Percentiles rank a stretch among this genome's conserved stretches.
Evolutionary conservation across 331 rosid species (phyloP).

Genomic region (Dryas integrifolia): DNA sequence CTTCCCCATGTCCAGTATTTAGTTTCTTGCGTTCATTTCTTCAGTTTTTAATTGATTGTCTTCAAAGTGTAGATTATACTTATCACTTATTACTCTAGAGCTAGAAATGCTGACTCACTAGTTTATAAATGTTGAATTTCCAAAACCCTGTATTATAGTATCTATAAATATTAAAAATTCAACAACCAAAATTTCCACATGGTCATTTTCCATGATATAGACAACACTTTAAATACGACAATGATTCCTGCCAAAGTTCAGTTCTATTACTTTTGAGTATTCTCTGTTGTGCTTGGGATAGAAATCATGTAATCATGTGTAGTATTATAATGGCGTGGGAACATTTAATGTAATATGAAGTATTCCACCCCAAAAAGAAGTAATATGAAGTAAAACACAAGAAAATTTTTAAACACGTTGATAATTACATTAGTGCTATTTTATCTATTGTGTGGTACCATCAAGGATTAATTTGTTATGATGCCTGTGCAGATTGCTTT

Average conservation of each 20-base stretch:
- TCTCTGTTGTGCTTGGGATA: not conserved
- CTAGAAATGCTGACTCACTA: not conserved
- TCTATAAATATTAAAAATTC: not conserved
- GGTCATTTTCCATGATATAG: not conserved
- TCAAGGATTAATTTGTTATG: constrained; percentile 5
- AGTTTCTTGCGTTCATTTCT: not conserved
- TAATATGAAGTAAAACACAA: not conserved
- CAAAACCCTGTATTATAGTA: not conserved
- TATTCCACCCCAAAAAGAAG: not conserved
- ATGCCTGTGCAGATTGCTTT: constrained; percentile 8
- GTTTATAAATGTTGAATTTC: not conserved
- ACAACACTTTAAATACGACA: not conserved
- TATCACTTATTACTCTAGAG: constrained; percentile 4
- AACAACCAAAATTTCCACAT: not conserved
- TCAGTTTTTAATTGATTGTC: not conserved
- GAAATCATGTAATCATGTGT: not conserved
- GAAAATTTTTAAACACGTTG: not conserved
- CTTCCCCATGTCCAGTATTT: constrained; percentile 2
- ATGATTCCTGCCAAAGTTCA: not conserved
- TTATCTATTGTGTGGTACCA: not conserved
- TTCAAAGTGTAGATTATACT: constrained; percentile 11
- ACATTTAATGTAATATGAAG: not conserved
- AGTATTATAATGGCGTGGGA: not conserved
- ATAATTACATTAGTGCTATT: not conserved
- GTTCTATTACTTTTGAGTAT: not conserved